Base-by-base conservation (phyloP, 805 yeast genomes). In the Hanseniaspora hatyaiensis region DNA sequence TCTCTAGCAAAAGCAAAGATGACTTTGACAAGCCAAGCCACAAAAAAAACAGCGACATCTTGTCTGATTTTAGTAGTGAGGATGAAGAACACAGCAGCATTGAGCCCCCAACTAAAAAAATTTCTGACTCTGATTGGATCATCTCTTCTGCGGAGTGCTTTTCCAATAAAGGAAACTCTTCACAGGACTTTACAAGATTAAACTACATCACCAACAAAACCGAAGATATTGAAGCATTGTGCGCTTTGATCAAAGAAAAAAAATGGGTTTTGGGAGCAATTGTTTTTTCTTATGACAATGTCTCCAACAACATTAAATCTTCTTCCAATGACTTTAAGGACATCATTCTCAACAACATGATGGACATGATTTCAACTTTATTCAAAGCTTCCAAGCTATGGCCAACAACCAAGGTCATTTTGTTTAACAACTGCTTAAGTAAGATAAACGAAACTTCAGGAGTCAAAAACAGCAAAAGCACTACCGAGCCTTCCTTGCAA, bases 41-140 rank as follows among this genome's bases (percentile, higher is more conserved):
- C 5, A 45, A 26, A 23, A 45, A 31, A 24, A 30, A 23, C 6
- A 30, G 37, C 13, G 49, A 45, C 19, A 37, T 45, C 4, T 37
- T 45, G 20, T 45, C 49, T 31, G 49, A 45, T 12, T 30, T 32
- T 18, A 40, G 41, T 19, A 23, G 45, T 34, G 50, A 36, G 6
- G 50, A 47, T n/a, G 49, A 46, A 13, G 51, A 48, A 13, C 43
- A 26, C 12, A 31, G 33, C 16, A 16, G 30, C 23, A 20, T 30
- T 16, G 39, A 26, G 16, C 15, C 5, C 8, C 8, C 8, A 12
- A 13, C 6, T 8, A 24, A 36, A 24, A 37, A 45, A 12, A 45
- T 37, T 9, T 45, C 49, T 11, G 49, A 45, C 29, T 37, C 49
- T 12, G 49, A 45, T 24, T 45, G 49, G 49, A 36, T 45, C 5